Base-by-base conservation (phyloP, 2,329 filamentous ascomycete genomes). In the Emmonsiellopsis sp. region DNA sequence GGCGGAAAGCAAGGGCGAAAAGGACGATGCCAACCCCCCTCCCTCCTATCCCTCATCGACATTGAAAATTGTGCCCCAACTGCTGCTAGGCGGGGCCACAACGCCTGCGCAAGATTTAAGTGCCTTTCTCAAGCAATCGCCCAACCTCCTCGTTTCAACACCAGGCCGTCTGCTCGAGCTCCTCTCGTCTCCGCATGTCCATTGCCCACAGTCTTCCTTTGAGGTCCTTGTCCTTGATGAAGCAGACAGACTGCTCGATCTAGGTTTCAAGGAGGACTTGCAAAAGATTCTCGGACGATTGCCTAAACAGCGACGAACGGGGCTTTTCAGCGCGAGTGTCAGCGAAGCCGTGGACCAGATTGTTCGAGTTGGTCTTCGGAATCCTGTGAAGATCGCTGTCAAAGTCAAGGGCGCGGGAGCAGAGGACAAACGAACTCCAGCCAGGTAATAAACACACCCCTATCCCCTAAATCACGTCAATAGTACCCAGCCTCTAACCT, bases 271-370 rank as follows among this genome's bases (percentile, higher is more conserved):
- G 68, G 85, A 88, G 53, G 90, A 95, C 60, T 71, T 98, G 32
- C 88, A 93, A 61, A 87, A 83, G 53, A 95, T 97, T 42, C 74
- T 98, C 21, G 82, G 83, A 0, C 81, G 87, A 13, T 73, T 98
- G 5, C 93, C 93, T 0, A 98, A 98, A 66, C 93, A 98, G 68
- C 79, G 93, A 50, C 81, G 93, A 48, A 98, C 93, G 0, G 93
- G 93, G 0, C 74, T 98, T 0, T 98, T 97, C 71, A 95, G 89
- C 64, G 93, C 93, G 10, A 94, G 87, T 63, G 87, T 98, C n/a
- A 93, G 87, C 62, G 93, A 97, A 65, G 93, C 93, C 1, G 88
- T 98, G 0, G 85, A 91, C 57, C 88, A 96, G 66, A 86, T 98
- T 52, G 90, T 98, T 51, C 82, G 91, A 37, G 89, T 96, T 6